Conservation (phyloP, 2,329 filamentous ascomycete species). For the Fusarium tjaetaba region DNA sequence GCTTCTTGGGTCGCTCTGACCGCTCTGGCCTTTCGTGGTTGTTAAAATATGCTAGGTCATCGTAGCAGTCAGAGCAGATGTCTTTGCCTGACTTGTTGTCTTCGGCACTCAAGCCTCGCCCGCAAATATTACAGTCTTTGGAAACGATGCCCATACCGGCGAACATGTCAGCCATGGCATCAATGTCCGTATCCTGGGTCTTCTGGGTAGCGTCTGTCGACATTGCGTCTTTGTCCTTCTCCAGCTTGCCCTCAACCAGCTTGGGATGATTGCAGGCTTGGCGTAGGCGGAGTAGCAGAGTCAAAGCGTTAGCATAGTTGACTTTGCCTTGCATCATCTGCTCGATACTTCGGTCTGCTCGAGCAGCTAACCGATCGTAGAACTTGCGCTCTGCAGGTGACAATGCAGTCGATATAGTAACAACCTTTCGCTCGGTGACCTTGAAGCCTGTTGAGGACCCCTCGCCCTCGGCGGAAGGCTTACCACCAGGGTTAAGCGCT, state of each 20-base stretch:
- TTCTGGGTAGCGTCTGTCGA: constrained; percentile 68
- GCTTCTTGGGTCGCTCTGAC: constrained; percentile 48
- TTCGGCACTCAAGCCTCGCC: constrained; percentile 69
- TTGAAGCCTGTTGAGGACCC: constrained; percentile 77
- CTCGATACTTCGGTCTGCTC: constrained; percentile 87
- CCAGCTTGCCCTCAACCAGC: constrained; percentile 84
- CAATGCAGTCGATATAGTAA: constrained; percentile 81
- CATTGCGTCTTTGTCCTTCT: constrained; percentile 87
- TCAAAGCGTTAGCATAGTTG: constrained; percentile 93
- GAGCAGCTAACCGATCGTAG: constrained; percentile 83
- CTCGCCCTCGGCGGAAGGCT: constrained; percentile 62
- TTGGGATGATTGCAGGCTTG: constrained; percentile 96
- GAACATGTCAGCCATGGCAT: constrained; percentile 86
- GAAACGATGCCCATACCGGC: constrained; percentile 81
- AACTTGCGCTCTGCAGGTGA: constrained; percentile 83
- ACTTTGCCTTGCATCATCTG: constrained; percentile 86
- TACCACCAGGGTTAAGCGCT: constrained; percentile 80
- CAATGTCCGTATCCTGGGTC: constrained; percentile 72
- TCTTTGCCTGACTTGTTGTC: constrained; percentile 54
- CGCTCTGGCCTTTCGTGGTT: constrained; percentile 57
- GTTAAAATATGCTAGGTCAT: constrained; percentile 74
- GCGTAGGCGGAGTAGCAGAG: constrained; percentile 86
- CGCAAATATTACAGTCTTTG: constrained; percentile 86
- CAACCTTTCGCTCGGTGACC: constrained; percentile 89
- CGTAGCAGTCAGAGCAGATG: constrained; percentile 77